Percentiles rank a stretch among this genome's conserved stretches.
These are phyloP conservation scores for Pseudevernia furfuracea DNA, from an alignment of 495 filamentous ascomycete species.

Conservation along the genomic window DNA sequence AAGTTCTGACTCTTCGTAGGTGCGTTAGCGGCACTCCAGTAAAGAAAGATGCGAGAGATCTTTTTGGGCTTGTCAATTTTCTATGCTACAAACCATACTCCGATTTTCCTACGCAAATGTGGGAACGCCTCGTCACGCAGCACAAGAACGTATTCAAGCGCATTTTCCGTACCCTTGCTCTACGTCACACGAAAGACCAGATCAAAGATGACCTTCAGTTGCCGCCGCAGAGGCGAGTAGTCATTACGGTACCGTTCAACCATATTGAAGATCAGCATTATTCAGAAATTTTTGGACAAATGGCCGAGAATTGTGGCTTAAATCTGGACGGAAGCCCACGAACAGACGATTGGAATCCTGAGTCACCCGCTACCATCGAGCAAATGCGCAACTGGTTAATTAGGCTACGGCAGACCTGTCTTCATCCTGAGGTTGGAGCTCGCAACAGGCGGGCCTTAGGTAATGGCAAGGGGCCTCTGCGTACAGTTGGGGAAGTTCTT, in stretches of 20 bases:
- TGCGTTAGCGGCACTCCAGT: slow-evolving; percentile 89
- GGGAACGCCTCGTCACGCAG: slow-evolving; percentile 54
- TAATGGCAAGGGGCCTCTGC: slow-evolving; percentile 52
- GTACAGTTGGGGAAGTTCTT: slow-evolving; percentile 78
- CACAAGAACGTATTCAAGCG: slow-evolving; percentile 54
- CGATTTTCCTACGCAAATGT: slow-evolving; percentile 47
- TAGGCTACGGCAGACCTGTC: slow-evolving; percentile 69
- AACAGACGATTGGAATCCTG: slow-evolving; percentile 52
- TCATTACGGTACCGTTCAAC: slow-evolving; percentile 84
- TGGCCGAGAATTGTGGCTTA: slow-evolving; percentile 61
- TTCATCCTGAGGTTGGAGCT: slow-evolving; percentile 72
- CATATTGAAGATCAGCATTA: slow-evolving; percentile 87
- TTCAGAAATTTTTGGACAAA: slow-evolving; percentile 57
- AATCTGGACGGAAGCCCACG: slow-evolving; percentile 55
- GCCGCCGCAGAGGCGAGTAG: slow-evolving; percentile 72
- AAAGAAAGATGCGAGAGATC: slow-evolving; percentile 62
- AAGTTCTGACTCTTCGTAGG: slow-evolving; percentile 29
- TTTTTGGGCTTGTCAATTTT: slow-evolving; percentile 68
- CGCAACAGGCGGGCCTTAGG: slow-evolving; percentile 64
- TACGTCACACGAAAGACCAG: slow-evolving; percentile 78
- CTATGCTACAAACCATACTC: slow-evolving; percentile 70
- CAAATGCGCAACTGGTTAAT: slow-evolving; percentile 64
- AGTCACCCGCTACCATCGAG: slow-evolving; percentile 49
- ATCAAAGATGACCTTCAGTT: slow-evolving; percentile 59
- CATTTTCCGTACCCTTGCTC: slow-evolving; percentile 60